Evolutionary conservation across 768 basidiomycete genomes (phyloP).

Genomic region (Thelephora ganbajun): DNA sequence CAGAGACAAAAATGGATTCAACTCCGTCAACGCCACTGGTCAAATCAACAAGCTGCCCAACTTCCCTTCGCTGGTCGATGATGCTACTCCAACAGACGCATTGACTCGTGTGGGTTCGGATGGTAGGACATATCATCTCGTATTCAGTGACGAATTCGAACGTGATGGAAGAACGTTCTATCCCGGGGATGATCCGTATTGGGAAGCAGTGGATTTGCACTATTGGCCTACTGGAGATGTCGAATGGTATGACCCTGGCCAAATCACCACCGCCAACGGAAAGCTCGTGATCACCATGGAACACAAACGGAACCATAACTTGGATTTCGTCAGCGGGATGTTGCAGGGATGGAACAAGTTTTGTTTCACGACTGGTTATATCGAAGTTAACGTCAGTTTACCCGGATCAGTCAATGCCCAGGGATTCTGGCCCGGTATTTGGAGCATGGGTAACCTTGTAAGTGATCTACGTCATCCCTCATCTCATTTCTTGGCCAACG

Average conservation of each 20-base stretch:
- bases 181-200: constrained; percentile 72
- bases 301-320: constrained; percentile 53
- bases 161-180: constrained; percentile 58
- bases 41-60: constrained; percentile 71
- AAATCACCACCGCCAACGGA: constrained; percentile 63
- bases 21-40: constrained; percentile 76
- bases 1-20: constrained; percentile 37
- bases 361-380: constrained; percentile 86
- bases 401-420: constrained; percentile 47
- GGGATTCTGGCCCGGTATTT: constrained; percentile 83
- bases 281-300: constrained; percentile 72
- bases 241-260: constrained; percentile 72
- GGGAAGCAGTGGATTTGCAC: constrained; percentile 79
- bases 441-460: constrained; percentile 66
- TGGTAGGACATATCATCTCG: constrained; percentile 66
- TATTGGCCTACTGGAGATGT: constrained; percentile 75
- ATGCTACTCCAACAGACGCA: constrained; percentile 50
- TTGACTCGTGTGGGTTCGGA: constrained; percentile 52
- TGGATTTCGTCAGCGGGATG: constrained; percentile 81
- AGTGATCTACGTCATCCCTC: constrained; percentile 6
- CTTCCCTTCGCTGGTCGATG: constrained; percentile 61
- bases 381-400: constrained; percentile 71
- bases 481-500: neutral
- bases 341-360: constrained; percentile 87
- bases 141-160: constrained; percentile 84